Base-by-base conservation (phyloP, 73 alveolate genomes). In the Paramecium bursaria region DNA sequence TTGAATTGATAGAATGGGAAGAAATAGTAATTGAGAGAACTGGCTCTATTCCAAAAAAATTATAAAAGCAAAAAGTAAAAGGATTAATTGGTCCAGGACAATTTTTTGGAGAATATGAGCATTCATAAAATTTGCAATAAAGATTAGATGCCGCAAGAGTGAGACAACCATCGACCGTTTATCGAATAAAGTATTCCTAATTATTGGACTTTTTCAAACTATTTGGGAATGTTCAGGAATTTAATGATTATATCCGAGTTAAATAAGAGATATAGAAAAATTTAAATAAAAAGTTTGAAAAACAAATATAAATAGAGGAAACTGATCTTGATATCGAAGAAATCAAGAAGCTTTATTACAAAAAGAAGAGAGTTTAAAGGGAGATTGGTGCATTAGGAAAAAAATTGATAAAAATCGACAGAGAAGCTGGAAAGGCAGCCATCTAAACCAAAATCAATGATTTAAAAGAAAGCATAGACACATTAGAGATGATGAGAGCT, bases 51-150 rank as follows among this genome's bases (percentile, higher is more conserved):
- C 17, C 17, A 27, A 57, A 57, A 13, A 0, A 1, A 27, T n/a
- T 57, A 11, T 23, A 29, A 13, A 57, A 57, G 26, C 15, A 23
- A 57, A 23, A 57, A 57, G 33, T 30, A 10, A 57, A 30, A 2
- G 76, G 51, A 27, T 30, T 57, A 1, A 57, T 57, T 27, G 33
- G 33, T 57, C 17, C 76, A 10, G 76, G 76, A 0, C 15, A 57
- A 57, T 57, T 57, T 15, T 57, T 57, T 57, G 76, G 76, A 3
- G 76, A 57, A n/a, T 57, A 57, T 29, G 76, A 57, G 33, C 76
- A 57, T 10, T 30, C 33, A 11, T 13, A 27, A 1, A 30, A 30
- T 27, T 23, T 57, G 13, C 10, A 30, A 13, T 19, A 57, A 23
- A 57, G 76, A 7, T 19, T 57, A 17, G 33, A 48, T 11, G 27